These are phyloP conservation scores for Capsella bursapastoris DNA, from an alignment of 345 rosid species.

Conservation along the genomic window DNA sequence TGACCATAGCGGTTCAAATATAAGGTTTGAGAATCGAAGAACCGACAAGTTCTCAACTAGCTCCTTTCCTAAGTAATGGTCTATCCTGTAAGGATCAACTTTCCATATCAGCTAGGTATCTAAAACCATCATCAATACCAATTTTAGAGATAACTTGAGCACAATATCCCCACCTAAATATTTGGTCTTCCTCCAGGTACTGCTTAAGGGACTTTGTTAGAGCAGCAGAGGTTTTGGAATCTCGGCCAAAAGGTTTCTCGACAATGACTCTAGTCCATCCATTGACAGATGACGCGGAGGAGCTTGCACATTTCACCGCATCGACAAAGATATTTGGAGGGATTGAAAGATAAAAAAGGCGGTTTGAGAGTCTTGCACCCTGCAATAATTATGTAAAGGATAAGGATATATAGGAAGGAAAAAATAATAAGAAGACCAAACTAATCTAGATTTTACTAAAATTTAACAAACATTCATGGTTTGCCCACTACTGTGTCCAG, in stretches of 20 bases:
- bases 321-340: constrained; percentile 95
- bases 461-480: background rate
- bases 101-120: constrained; percentile 12
- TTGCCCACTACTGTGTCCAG: background rate
- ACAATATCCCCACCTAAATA: constrained; percentile 71
- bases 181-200: constrained; percentile 88
- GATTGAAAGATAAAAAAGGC: constrained; percentile 88
- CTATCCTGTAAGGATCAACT: constrained; percentile 65
- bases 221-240: constrained; percentile 92
- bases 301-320: constrained; percentile 92
- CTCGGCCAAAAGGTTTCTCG: constrained; percentile 99
- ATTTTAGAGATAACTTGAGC: background rate
- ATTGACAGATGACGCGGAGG: constrained; percentile 79
- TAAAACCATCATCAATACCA: constrained; percentile 6
- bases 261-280: constrained; percentile 99
- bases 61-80: constrained; percentile 98
- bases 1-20: constrained; percentile 95
- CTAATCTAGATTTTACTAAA: background rate
- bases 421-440: background rate
- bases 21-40: constrained; percentile 96
- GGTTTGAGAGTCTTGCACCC: constrained; percentile 80
- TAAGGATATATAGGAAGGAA: background rate
- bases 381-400: constrained; percentile 42
- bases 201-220: constrained; percentile 82
- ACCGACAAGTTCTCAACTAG: constrained; percentile 96